Conservation (phyloP, 2,329 filamentous ascomycete species). For the Leptographium wingfieldii region DNA sequence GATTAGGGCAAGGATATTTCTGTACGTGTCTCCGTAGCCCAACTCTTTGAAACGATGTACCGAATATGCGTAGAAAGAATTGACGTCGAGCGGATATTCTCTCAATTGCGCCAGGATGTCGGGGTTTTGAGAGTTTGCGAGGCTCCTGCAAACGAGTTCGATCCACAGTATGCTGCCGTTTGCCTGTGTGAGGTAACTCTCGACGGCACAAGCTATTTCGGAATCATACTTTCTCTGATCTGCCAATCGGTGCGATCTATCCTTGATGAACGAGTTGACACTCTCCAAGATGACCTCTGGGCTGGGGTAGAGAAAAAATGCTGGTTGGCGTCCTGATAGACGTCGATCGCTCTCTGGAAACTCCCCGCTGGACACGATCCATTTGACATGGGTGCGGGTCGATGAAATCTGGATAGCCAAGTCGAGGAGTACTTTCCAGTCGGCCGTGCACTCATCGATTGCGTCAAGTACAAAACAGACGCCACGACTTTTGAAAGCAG, state of each 20-base stretch:
- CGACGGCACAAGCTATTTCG: not conserved
- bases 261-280: not conserved
- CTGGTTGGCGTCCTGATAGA: not conserved
- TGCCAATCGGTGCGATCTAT: not conserved
- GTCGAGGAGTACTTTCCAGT: not conserved
- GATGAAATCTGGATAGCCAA: not conserved
- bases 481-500: not conserved
- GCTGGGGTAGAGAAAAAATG: not conserved
- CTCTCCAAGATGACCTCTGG: not conserved
- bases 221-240: not conserved
- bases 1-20: not conserved
- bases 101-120: not conserved
- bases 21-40: not conserved
- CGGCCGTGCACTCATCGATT: not conserved
- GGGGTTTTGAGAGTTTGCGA: not conserved
- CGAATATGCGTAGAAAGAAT: not conserved
- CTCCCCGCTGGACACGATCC: not conserved
- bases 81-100: not conserved
- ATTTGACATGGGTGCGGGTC: not conserved
- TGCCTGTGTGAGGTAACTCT: not conserved
- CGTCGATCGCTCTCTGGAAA: not conserved
- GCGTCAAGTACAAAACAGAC: not conserved
- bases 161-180: not conserved
- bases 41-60: not conserved
- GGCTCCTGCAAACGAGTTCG: not conserved